Evolutionary conservation across 306 rosid species (phyloP).

Genomic region (Rosa lucieae): DNA sequence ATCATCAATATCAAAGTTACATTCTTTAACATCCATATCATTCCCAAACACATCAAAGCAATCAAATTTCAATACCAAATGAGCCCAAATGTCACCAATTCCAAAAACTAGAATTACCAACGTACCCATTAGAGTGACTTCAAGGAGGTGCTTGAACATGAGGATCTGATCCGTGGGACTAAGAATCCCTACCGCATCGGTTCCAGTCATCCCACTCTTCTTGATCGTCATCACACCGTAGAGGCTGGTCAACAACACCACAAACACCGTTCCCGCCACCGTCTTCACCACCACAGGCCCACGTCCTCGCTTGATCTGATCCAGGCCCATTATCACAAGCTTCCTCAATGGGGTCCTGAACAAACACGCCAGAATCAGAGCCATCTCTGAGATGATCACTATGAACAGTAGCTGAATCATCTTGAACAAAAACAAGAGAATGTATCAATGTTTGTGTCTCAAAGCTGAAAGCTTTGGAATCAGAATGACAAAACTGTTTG

Average conservation of each 20-base stretch:
- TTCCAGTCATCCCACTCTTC: slow-evolving; percentile 60
- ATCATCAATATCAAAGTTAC: background rate
- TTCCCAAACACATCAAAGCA: slow-evolving; percentile 18
- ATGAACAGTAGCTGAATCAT: slow-evolving; percentile 73
- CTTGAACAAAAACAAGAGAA: slow-evolving; percentile 2
- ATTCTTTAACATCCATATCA: background rate
- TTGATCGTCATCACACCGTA: slow-evolving; percentile 61
- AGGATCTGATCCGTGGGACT: slow-evolving; percentile 98
- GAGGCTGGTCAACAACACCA: slow-evolving; percentile 50
- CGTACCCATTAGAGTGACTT: slow-evolving; percentile 87
- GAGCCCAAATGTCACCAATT: background rate
- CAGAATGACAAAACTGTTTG: background rate
- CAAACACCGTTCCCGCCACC: slow-evolving; percentile 55
- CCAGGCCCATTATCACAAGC: slow-evolving; percentile 64
- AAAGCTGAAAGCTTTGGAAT: background rate
- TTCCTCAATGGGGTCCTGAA: slow-evolving; percentile 90
- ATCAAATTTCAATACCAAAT: slow-evolving; percentile 1
- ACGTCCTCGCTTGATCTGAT: slow-evolving; percentile 78
- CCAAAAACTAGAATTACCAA: background rate
- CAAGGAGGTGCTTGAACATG: slow-evolving; percentile 77
- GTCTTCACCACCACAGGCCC: slow-evolving; percentile 85
- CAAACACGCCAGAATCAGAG: slow-evolving; percentile 44
- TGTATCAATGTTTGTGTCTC: background rate
- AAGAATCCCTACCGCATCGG: slow-evolving; percentile 44
- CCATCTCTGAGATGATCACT: slow-evolving; percentile 61